Conservation (phyloP, 2,329 filamentous ascomycete species). For the Trichoderma breve region DNA sequence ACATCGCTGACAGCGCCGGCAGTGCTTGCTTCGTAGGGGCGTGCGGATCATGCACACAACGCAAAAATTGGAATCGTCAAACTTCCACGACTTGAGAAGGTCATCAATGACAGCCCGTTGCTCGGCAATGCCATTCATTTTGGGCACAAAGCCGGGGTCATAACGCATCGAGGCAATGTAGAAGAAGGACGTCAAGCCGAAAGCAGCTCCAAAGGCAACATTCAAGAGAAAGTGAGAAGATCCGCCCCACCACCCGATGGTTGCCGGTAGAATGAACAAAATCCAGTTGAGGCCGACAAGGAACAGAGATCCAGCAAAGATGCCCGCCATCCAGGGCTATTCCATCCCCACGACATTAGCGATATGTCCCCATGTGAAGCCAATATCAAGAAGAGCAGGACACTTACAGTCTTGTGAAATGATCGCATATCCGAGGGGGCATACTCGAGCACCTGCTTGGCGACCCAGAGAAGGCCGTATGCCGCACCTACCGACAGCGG, state of each 20-base stretch:
- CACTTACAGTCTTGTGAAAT: conserved; percentile 79
- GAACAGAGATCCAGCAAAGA: conserved; percentile 85
- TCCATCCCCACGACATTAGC: not conserved
- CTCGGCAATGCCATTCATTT: conserved; percentile 82
- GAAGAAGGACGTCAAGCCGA: conserved; percentile 74
- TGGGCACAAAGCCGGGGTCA: conserved; percentile 92
- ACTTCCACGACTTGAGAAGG: conserved; percentile 79
- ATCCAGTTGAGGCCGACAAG: conserved; percentile 76
- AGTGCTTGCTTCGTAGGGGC: conserved; percentile 93
- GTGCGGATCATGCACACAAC: conserved; percentile 91
- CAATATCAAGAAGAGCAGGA: not conserved
- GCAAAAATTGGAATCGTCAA: conserved; percentile 93
- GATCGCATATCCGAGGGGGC: conserved; percentile 85
- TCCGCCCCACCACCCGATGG: conserved; percentile 24
- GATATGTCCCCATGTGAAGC: not conserved
- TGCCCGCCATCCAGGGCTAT: conserved; percentile 86
- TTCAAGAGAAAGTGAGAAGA: conserved; percentile 68
- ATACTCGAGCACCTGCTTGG: conserved; percentile 74
- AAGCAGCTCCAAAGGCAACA: conserved; percentile 65
- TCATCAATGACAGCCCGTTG: conserved; percentile 89
- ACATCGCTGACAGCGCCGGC: conserved; percentile 84
- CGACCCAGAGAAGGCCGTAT: conserved; percentile 73
- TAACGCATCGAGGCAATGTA: conserved; percentile 81
- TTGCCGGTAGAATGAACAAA: conserved; percentile 62
- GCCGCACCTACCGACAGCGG: conserved; percentile 65